Evolutionary conservation across 805 yeast genomes (phyloP), one percentile per base, ranked within the genome.

Genomic region (Kluyveromyces dobzhanskii): DNA sequence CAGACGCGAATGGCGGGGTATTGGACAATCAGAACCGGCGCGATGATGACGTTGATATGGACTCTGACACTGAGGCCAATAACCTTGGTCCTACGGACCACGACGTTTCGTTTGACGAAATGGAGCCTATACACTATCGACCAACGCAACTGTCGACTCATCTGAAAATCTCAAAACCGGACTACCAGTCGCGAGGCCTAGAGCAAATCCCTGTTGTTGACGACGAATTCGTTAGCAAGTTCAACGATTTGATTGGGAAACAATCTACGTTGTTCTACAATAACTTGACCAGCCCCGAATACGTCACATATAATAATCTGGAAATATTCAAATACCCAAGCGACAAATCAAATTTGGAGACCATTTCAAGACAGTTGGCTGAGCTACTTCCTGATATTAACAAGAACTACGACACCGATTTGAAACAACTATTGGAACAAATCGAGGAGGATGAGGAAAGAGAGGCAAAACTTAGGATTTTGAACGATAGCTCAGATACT

Each of bases 291-390:
- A 29, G 34, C 17, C 54, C 57, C n/a, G 41, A 44, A 21, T 44
- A 42, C 29, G 38, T 47, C 13, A 54, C 52, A 2, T 40, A 48
- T 13, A 43, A 44, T 19, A 36, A 45, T 28, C 40, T 45, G 31
- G 51, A 51, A 37, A 35, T 47, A 28, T 27, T 53, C 17, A 45
- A 50, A 31, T 25, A 49, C 18, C 57, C 59, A 4, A 39, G 39
- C 35, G 55, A 49, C 37, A 35, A 47, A 6, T 12, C 8, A 2
- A 42, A 40, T 16, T 35, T 49, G 21, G 27, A 34, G 11, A 33
- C 19, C 4, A 48, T 49, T 9, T 37, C 18, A 18, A 29, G 21
- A 13, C 39, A 39, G 24, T 35, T 35, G 18, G 21, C 35, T n/a
- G 31, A 27, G 6, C 25, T 42, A 12, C 17, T 28, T 7, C 35